A percentile compares a stretch with the other conserved stretches of the same genome.
phyloP scores from a whole-genome alignment of 306 rosid genomes.

The Castanospermum australe region DNA sequence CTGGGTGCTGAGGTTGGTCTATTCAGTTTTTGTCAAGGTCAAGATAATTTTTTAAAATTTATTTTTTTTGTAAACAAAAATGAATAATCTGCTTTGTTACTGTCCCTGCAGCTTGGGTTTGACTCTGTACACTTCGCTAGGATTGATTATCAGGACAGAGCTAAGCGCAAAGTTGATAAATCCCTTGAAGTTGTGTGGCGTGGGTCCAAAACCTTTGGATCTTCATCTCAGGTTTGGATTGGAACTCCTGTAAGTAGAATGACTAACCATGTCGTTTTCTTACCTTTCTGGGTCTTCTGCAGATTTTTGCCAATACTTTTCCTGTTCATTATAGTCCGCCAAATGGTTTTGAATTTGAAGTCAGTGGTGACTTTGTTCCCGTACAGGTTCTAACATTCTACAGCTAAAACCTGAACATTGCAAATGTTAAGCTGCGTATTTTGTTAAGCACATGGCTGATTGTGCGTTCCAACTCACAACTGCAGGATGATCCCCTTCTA shows the following conservation, averaged over 20 bases:
- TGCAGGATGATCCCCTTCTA: slow-evolving; percentile 79
- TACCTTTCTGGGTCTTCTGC: slow-evolving; percentile 8
- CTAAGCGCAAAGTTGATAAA: slow-evolving; percentile 62
- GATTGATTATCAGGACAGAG: slow-evolving; percentile 87
- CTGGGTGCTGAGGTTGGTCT: no score
- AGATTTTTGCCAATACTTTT: slow-evolving; percentile 86
- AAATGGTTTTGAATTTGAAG: slow-evolving; percentile 68
- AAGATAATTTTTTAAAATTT: no score
- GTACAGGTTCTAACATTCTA: slow-evolving; percentile 59
- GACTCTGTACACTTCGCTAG: slow-evolving; percentile 97
- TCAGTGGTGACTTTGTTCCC: slow-evolving; percentile 37
- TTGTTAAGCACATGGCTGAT: slow-evolving; percentile 10
- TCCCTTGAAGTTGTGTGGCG: slow-evolving; percentile 96
- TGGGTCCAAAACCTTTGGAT: slow-evolving; percentile 79
- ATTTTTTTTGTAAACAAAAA: not conserved
- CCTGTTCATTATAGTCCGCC: slow-evolving; percentile 81
- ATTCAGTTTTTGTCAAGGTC: no score
- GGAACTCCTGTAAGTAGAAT: not conserved
- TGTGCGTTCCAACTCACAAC: slow-evolving; percentile 13
- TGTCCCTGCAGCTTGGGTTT: slow-evolving; percentile 73
- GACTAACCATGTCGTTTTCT: not conserved
- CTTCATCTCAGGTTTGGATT: slow-evolving; percentile 69
- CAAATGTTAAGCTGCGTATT: not conserved
- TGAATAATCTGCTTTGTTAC: not conserved
- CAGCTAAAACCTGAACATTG: not conserved